Percentiles rank a stretch among this genome's conserved stretches.
Conservation (phyloP, 176 grass and related monocot species). For the Rhynchospora pubera region DNA sequence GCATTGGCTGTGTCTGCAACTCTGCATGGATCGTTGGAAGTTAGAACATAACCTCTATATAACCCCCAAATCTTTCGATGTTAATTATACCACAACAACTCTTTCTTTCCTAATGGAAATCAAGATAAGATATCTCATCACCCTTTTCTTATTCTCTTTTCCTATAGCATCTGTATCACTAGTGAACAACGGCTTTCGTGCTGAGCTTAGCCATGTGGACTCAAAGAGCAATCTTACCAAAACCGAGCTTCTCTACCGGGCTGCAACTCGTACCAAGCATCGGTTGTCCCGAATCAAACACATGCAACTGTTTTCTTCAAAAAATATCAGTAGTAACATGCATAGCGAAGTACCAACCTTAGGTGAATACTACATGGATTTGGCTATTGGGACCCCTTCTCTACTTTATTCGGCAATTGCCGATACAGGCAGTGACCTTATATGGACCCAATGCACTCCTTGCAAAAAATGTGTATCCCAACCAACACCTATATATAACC, state of each 20-base stretch:
- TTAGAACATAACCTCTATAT: neutral
- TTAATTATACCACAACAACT: neutral
- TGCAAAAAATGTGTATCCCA: slow-evolving; percentile 49
- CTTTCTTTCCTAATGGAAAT: slow-evolving; percentile 1
- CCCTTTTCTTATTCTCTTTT: neutral
- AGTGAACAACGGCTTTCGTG: slow-evolving; percentile 27
- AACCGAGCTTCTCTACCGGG: slow-evolving; percentile 38
- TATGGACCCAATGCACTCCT: slow-evolving; percentile 54
- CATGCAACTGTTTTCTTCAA: slow-evolving; percentile 28
- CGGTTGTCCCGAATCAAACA: slow-evolving; percentile 10
- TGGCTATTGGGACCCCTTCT: slow-evolving; percentile 60
- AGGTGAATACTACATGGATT: slow-evolving; percentile 58
- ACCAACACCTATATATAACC: slow-evolving; percentile 35
- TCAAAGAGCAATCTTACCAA: slow-evolving; percentile 27
- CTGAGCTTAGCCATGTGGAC: slow-evolving; percentile 49
- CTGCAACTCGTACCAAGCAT: slow-evolving; percentile 36
- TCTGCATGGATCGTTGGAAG: too few species aligned
- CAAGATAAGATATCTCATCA: neutral
- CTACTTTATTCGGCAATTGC: slow-evolving; percentile 37
- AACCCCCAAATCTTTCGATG: neutral
- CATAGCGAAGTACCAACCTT: slow-evolving; percentile 21
- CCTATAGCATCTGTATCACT: neutral
- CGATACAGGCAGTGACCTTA: slow-evolving; percentile 65
- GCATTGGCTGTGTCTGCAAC: too few species aligned
- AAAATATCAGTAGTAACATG: slow-evolving; percentile 18